Conservation (phyloP, 495 filamentous ascomycete species). For the Wilcoxina mikolae region DNA sequence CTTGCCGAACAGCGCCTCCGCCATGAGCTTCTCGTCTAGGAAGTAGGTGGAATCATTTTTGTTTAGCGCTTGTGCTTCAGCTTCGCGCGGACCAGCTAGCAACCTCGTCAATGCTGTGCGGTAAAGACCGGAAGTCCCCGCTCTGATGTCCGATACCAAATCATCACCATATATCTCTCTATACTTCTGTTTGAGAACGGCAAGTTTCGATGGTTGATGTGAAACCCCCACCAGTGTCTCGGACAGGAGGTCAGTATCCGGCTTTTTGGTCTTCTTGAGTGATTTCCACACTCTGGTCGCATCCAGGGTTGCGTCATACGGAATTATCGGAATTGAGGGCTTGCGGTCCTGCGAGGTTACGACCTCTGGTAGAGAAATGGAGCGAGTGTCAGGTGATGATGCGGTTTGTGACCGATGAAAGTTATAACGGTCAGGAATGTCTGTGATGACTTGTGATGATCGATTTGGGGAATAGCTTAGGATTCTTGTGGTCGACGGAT, state of each 20-base stretch:
- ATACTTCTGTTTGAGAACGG: conserved; percentile 12
- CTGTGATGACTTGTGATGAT: not conserved
- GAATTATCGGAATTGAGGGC: not conserved
- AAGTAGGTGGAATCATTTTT: conserved; percentile 5
- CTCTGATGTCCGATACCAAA: conserved; percentile 10
- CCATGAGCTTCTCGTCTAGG: conserved; percentile 19
- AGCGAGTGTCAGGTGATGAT: not conserved
- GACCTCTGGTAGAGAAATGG: not conserved
- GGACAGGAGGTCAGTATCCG: conserved; percentile 13
- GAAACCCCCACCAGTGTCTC: conserved; percentile 4
- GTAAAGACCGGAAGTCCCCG: conserved; percentile 17
- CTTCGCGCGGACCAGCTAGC: conserved; percentile 13
- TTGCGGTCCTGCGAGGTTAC: not conserved
- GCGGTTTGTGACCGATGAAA: not conserved
- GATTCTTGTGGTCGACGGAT: not conserved
- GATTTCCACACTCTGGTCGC: conserved; percentile 12
- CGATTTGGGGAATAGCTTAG: not conserved
- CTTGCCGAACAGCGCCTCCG: conserved; percentile 23
- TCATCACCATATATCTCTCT: conserved; percentile 10
- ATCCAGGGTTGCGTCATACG: conserved; percentile 19
- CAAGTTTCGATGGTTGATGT: conserved; percentile 13
- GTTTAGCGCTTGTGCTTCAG: conserved; percentile 9
- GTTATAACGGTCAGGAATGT: conserved; percentile 1
- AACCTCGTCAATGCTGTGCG: conserved; percentile 15
- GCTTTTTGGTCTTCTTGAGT: conserved; percentile 10